Evolutionary conservation across 495 filamentous ascomycete species (phyloP), one percentile per base, ranked within the genome.

Genomic region (Hypoxylon crocopeplum): DNA sequence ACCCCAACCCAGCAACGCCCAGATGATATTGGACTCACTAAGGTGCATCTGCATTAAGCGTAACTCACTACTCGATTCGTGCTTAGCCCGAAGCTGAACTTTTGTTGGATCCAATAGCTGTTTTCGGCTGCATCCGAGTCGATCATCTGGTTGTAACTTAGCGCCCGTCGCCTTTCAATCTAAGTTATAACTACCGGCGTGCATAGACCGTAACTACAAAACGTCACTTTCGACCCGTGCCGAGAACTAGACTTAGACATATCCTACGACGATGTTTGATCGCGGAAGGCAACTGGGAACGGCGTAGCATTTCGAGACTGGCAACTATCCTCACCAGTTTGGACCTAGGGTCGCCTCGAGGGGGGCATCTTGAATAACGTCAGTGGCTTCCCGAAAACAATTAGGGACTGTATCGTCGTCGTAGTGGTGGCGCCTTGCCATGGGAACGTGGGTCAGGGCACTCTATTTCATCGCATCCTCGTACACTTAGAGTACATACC

Each of bases 91-190:
- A 61, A 61, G 47, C 56, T 48, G 51, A 48, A 33, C 39, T 36
- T 48, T 24, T 56, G 50, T 53, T 66, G 62, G 62, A 53, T 51
- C 56, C 46, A 55, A 56, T 53, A 49, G 55, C 62, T 59, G 38
- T 55, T 56, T 66, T 66, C 62, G 62, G 62, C 47, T 56, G 62
- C 55, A 57, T 19, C 62, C 62, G 56, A 66, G 56, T 57, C 46
- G 62, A 71, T 60, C 42, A 63, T 58, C 53, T 69, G 44, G 16
- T 62, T 65, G 25, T 59, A 33, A 41, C 41, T 33, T 50, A 69
- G 36, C 49, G 49, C 50, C 44, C 40, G 33, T 39, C 27, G 48
- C 41, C 47, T 60, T 40, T 64, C 55, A 55, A 47, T 54, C 49
- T 54, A 59, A 51, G 44, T 51, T 55, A 54, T 54, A 58, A 64